These are phyloP conservation scores for Neurospora sp. DNA, from an alignment of 495 filamentous ascomycete genomes.

Conservation along the genomic window DNA sequence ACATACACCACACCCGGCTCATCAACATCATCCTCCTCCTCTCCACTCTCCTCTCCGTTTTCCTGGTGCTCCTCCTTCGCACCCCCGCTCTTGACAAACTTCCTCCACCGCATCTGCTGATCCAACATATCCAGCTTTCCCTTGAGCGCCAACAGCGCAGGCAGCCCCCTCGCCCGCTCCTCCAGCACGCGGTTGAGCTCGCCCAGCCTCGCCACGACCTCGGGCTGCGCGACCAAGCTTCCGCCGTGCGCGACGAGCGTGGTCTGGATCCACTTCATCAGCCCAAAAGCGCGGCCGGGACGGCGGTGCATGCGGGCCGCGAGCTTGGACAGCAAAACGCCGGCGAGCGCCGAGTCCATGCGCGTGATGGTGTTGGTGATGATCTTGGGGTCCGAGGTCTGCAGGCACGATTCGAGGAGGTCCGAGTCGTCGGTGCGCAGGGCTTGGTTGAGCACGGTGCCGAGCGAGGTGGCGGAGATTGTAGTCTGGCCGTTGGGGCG, in stretches of 20 bases:
- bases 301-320: conserved; percentile 78
- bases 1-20: conserved; percentile 66
- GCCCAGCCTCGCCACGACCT: conserved; percentile 62
- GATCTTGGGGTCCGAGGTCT: conserved; percentile 58
- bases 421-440: conserved; percentile 80
- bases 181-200: conserved; percentile 76
- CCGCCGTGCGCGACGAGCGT: conserved; percentile 91
- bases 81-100: conserved; percentile 39
- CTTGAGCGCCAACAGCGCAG: conserved; percentile 75
- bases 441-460: conserved; percentile 83
- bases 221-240: conserved; percentile 71
- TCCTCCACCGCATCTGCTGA: conserved; percentile 72
- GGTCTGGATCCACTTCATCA: conserved; percentile 97
- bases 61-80: conserved; percentile 24
- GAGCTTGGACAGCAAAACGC: conserved; percentile 66
- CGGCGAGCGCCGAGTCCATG: conserved; percentile 73
- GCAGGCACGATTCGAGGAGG: conserved; percentile 86
- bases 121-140: conserved; percentile 87
- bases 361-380: conserved; percentile 84
- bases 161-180: conserved; percentile 72
- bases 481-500: conserved; percentile 33
- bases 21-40: conserved; percentile 51
- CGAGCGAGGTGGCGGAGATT: conserved; percentile 69
- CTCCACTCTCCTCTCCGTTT: conserved; percentile 63
- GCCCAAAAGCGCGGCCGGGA: conserved; percentile 76